Conservation (phyloP, 2,329 filamentous ascomycete species). For the Dryadomyces quercus-mongolicae region DNA sequence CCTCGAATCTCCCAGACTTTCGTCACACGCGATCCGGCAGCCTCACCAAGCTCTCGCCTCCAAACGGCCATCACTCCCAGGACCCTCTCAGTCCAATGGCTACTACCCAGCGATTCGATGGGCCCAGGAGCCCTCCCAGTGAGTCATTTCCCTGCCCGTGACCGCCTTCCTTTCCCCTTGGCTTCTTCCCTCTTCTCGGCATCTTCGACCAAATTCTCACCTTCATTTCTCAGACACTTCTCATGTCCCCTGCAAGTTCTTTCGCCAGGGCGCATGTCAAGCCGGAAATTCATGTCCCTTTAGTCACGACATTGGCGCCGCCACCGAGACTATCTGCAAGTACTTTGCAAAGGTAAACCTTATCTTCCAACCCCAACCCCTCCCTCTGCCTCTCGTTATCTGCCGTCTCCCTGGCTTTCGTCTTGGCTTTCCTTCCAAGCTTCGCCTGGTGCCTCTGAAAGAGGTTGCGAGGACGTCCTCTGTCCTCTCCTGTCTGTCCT, state of each 20-base stretch:
- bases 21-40: conserved; percentile 44
- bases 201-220: not conserved
- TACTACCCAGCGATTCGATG: conserved; percentile 36
- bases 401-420: not conserved
- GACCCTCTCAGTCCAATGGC: conserved; percentile 24
- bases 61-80: conserved; percentile 14
- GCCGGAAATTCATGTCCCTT: conserved; percentile 94
- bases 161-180: not conserved
- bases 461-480: no score
- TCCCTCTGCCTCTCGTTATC: not conserved
- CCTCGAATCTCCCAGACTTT: conserved; percentile 16
- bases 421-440: not conserved
- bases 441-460: no score
- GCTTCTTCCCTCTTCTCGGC: not conserved
- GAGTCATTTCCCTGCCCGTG: conserved; percentile 19
- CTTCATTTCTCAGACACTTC: conserved; percentile 57
- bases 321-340: conserved; percentile 87
- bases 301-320: conserved; percentile 78
- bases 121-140: conserved; percentile 52
- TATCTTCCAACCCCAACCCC: not conserved
- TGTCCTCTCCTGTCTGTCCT: no score
- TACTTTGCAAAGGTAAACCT: conserved; percentile 86
- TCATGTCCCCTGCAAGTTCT: conserved; percentile 99
- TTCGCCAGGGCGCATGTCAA: conserved; percentile 89
- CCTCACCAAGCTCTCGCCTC: conserved; percentile 34